These are phyloP conservation scores for Xylaria sp. DNA, from an alignment of 2,329 filamentous ascomycete species.

Conservation along the genomic window DNA sequence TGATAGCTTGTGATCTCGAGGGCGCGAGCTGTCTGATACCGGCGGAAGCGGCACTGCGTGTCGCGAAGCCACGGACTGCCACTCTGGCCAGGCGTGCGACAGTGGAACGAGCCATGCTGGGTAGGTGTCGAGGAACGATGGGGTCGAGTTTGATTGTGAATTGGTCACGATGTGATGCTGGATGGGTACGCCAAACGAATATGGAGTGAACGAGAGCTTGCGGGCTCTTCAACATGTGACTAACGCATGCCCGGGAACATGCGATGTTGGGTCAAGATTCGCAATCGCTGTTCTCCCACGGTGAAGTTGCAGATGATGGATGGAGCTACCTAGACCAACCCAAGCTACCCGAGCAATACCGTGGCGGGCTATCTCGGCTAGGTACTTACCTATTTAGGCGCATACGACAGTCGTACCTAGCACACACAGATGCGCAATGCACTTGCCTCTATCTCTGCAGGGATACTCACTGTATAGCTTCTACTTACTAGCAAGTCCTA, in stretches of 20 bases:
- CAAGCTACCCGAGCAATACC: not conserved
- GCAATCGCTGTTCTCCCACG: not conserved
- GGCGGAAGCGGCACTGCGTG: constrained; percentile 27
- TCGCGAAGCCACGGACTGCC: constrained; percentile 42
- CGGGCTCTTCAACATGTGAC: not conserved
- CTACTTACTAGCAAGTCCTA: no score
- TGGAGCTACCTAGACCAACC: not conserved
- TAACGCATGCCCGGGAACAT: constrained; percentile 12
- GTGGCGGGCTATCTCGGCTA: no score
- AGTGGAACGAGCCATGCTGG: constrained; percentile 41
- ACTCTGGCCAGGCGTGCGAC: constrained; percentile 47
- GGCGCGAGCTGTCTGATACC: constrained; percentile 27
- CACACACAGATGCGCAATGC: no score
- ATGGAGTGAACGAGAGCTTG: constrained; percentile 1
- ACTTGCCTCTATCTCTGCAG: not conserved
- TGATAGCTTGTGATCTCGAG: constrained; percentile 27
- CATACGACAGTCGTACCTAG: not conserved
- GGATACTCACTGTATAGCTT: no score
- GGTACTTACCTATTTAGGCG: not conserved
- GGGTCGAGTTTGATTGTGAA: not conserved
- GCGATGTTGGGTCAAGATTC: not conserved
- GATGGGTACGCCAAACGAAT: not conserved
- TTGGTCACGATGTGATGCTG: not conserved
- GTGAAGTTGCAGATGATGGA: not conserved
- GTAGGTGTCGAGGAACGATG: not conserved